Evolutionary conservation across 169 alveolate species (phyloP).

Genomic region (Plasmodium malariae): DNA sequence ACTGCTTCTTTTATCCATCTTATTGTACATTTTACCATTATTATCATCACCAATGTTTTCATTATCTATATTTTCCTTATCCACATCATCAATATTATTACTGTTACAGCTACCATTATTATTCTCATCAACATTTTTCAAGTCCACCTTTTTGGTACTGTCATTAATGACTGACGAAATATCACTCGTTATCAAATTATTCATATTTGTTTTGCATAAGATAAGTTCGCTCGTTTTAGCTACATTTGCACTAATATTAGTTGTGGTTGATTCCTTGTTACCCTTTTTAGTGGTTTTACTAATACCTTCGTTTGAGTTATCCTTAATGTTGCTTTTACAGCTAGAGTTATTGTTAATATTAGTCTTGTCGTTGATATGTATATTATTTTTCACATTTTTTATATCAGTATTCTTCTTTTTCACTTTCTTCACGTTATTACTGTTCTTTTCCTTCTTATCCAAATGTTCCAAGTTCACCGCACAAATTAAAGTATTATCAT

Average conservation of each 20-base stretch:
- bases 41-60: background rate
- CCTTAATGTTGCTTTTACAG: background rate
- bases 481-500: constrained; percentile 12
- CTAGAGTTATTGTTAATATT: background rate
- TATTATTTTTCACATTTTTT: background rate
- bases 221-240: background rate
- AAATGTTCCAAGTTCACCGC: background rate
- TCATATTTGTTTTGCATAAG: background rate
- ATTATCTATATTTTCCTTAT: background rate
- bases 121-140: background rate
- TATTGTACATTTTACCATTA: background rate
- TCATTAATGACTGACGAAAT: too few relatives aligned
- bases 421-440: background rate
- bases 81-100: background rate
- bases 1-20: background rate
- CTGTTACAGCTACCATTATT: constrained; percentile 7
- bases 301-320: background rate
- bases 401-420: background rate
- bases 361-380: background rate
- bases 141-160: background rate
- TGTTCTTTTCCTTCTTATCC: background rate
- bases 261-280: background rate
- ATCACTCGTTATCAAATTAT: too few relatives aligned
- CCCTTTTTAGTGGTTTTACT: background rate
- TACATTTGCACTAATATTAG: background rate